Evolutionary conservation across 768 basidiomycete species (phyloP).

Genomic region (Rhodocollybia butyracea): DNA sequence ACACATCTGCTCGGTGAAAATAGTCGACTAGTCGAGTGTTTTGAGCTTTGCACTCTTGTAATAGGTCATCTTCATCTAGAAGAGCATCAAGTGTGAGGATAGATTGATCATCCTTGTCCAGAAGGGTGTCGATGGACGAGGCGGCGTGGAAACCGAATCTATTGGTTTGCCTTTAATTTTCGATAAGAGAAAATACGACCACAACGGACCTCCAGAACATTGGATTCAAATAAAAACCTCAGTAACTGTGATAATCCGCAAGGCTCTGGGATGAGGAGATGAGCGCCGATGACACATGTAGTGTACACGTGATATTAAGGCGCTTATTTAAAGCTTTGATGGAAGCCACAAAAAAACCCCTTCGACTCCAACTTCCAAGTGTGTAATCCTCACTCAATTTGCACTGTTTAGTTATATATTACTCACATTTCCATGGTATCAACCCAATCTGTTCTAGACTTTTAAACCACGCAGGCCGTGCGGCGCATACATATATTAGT

Average conservation of each 20-base stretch:
- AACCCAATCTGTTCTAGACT: too few relatives aligned
- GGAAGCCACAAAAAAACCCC: too few relatives aligned
- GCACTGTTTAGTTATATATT: too few relatives aligned
- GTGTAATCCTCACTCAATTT: too few relatives aligned
- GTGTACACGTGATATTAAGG: background rate
- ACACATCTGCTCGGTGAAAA: conserved; percentile 76
- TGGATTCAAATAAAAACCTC: background rate
- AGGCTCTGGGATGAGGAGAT: background rate
- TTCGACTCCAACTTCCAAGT: too few relatives aligned
- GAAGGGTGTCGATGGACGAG: conserved; percentile 83
- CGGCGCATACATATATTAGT: too few relatives aligned
- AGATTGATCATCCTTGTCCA: conserved; percentile 86
- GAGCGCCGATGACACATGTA: too few relatives aligned
- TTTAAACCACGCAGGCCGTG: too few relatives aligned
- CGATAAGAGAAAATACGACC: background rate
- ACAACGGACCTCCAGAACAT: conserved; percentile 8
- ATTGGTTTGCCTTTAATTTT: conserved; percentile 11
- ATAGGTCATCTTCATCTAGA: conserved; percentile 88
- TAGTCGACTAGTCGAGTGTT: conserved; percentile 88
- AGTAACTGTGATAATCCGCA: background rate
- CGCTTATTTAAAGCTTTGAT: too few relatives aligned
- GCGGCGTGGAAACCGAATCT: conserved; percentile 93
- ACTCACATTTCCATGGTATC: too few relatives aligned
- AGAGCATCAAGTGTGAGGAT: conserved; percentile 67
- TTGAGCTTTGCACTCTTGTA: conserved; percentile 94